Percentiles rank a stretch among this genome's conserved stretches.
Evolutionary conservation across 768 basidiomycete species (phyloP).

Genomic region (Tricholoma furcatifolium): DNA sequence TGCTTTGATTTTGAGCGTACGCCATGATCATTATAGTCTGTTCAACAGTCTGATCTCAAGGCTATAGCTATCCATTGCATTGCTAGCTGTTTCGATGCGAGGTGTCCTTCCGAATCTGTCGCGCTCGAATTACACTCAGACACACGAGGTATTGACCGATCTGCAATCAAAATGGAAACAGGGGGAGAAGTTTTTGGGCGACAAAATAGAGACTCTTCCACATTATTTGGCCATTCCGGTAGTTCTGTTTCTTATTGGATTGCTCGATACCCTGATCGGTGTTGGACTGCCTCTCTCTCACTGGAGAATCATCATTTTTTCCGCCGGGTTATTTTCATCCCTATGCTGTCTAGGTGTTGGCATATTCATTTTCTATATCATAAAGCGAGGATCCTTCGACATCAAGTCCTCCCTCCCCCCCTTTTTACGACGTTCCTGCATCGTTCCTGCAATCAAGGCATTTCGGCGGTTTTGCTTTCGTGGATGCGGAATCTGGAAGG

Average conservation of each 20-base stretch:
- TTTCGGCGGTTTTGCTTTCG: no score
- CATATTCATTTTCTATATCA: background rate
- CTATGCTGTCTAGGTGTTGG: background rate
- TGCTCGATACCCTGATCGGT: constrained; percentile 15
- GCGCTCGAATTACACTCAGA: background rate
- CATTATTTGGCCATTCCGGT: constrained; percentile 13
- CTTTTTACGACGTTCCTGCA: no score
- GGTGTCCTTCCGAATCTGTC: constrained; percentile 6
- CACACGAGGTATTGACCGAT: constrained; percentile 8
- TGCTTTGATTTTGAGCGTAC: constrained; percentile 15
- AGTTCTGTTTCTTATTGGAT: constrained; percentile 10
- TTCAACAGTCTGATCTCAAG: background rate
- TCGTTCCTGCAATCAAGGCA: no score
- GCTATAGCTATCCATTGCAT: constrained; percentile 17
- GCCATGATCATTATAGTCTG: background rate
- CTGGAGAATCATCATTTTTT: background rate
- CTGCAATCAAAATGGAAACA: constrained; percentile 9
- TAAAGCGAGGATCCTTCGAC: background rate
- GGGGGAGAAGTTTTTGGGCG: constrained; percentile 9
- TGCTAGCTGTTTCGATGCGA: constrained; percentile 14
- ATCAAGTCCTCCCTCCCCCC: no score
- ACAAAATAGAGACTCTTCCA: constrained; percentile 12
- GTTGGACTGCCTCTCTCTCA: background rate
- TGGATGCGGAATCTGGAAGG: no score
- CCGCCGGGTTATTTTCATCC: background rate